These are phyloP conservation scores for Auxenochlorella pyrenoidosa DNA, from an alignment of 139 green algal genomes.

Conservation along the genomic window DNA sequence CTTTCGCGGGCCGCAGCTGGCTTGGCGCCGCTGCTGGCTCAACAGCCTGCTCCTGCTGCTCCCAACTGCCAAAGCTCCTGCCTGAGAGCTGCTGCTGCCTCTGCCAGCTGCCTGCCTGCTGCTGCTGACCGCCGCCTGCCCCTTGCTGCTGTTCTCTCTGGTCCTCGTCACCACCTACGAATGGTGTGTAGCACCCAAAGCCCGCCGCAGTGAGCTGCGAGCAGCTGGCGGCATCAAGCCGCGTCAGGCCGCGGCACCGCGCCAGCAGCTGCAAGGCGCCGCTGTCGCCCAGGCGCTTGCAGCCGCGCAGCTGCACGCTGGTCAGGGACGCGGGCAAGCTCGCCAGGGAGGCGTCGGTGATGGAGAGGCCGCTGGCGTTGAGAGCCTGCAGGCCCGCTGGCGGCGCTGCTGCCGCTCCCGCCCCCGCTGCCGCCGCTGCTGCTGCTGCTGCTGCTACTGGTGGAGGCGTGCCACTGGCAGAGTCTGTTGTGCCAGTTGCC, in stretches of 20 bases:
- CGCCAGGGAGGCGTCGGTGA: background rate
- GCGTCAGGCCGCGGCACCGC: background rate
- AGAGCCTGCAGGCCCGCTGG: background rate
- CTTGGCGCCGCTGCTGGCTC: no score
- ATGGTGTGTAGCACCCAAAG: slow-evolving; percentile 10
- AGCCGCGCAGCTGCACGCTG: slow-evolving; percentile 13
- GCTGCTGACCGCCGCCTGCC: background rate
- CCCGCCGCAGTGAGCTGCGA: slow-evolving; percentile 16
- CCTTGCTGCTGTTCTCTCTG: background rate
- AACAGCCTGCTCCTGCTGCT: background rate
- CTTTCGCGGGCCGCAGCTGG: no score
- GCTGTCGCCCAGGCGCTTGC: slow-evolving; percentile 17
- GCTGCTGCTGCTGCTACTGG: background rate
- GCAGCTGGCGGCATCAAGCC: slow-evolving; percentile 18
- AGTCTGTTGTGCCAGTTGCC: no score
- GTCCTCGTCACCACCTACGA: background rate
- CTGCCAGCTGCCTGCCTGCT: background rate
- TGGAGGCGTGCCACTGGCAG: no score
- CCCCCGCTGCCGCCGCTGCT: background rate
- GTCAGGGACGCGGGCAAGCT: background rate
- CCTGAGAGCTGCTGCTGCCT: background rate
- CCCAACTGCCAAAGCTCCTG: background rate
- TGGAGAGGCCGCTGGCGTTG: background rate
- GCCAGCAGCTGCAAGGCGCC: slow-evolving; percentile 24
- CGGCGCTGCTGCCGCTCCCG: background rate